A percentile compares a stretch with the other conserved stretches of the same genome.
Evolutionary conservation across 1,284 basidiomycete species (phyloP).

Genomic region (Ustilago loliicola): DNA sequence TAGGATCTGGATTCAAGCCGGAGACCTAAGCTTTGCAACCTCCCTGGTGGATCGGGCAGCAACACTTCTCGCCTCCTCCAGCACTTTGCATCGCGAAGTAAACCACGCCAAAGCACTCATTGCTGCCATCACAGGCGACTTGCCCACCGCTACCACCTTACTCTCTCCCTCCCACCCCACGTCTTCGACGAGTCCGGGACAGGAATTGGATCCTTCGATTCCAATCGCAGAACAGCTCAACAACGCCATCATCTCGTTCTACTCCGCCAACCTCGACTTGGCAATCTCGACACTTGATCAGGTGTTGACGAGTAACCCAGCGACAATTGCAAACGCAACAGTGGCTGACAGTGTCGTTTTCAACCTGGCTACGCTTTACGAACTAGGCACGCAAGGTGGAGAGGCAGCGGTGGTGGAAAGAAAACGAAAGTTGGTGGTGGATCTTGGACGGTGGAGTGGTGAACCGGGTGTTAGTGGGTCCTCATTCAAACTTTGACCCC

Average conservation of each 20-base stretch:
- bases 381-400: constrained; percentile 26
- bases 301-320: constrained; percentile 15
- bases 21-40: background rate
- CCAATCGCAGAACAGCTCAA: constrained; percentile 12
- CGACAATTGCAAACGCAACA: background rate
- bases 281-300: constrained; percentile 33
- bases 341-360: constrained; percentile 48
- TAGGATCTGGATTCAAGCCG: constrained; percentile 31
- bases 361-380: constrained; percentile 59
- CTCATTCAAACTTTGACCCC: constrained; percentile 45
- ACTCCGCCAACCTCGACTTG: constrained; percentile 29
- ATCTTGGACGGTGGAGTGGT: constrained; percentile 37
- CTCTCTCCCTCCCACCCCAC: background rate
- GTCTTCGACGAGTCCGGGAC: background rate
- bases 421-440: constrained; percentile 34
- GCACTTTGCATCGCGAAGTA: background rate
- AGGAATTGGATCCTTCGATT: background rate
- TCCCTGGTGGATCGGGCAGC: background rate
- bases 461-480: constrained; percentile 33
- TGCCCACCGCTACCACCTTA: constrained; percentile 1
- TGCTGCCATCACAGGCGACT: constrained; percentile 13
- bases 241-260: constrained; percentile 25
- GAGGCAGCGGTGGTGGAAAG: constrained; percentile 28
- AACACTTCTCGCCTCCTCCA: background rate
- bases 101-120: constrained; percentile 1